Evolutionary conservation across 805 yeast genomes (phyloP).

Genomic region (Ogataea allantospora): DNA sequence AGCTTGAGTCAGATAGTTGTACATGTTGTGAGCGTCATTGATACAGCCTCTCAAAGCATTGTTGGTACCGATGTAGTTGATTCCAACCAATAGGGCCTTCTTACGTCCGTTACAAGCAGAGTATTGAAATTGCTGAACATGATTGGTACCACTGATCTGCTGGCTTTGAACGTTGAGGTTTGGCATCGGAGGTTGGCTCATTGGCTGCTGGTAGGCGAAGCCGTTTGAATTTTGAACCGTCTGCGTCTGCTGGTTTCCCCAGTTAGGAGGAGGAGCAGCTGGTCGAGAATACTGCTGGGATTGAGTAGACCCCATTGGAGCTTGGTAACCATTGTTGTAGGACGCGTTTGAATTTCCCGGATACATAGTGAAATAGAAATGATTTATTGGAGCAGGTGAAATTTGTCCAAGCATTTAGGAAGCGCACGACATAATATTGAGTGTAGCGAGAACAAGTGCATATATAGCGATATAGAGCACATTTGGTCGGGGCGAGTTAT

Average conservation of each 20-base stretch:
- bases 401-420: slow-evolving; percentile 5
- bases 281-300: slow-evolving; percentile 14
- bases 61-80: slow-evolving; percentile 67
- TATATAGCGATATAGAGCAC: neutral
- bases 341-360: slow-evolving; percentile 21
- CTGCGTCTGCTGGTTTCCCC: slow-evolving; percentile 14
- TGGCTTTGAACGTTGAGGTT: slow-evolving; percentile 20
- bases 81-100: slow-evolving; percentile 76
- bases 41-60: slow-evolving; percentile 74
- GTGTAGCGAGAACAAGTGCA: neutral
- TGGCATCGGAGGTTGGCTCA: slow-evolving; percentile 20
- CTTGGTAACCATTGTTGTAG: slow-evolving; percentile 17
- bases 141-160: slow-evolving; percentile 34
- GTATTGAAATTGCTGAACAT: slow-evolving; percentile 41
- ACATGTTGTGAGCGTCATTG: slow-evolving; percentile 66
- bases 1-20: slow-evolving; percentile 31
- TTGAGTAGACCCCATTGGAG: slow-evolving; percentile 23
- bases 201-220: slow-evolving; percentile 16
- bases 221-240: slow-evolving; percentile 7
- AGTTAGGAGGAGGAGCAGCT: slow-evolving; percentile 16
- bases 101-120: slow-evolving; percentile 69
- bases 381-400: neutral
- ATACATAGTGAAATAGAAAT: slow-evolving; percentile 10
- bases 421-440: slow-evolving; percentile 4
- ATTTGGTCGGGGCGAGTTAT: neutral